phyloP scores from a whole-genome alignment of 2,329 filamentous ascomycete species.

The Chalaropsis thielavioides region DNA sequence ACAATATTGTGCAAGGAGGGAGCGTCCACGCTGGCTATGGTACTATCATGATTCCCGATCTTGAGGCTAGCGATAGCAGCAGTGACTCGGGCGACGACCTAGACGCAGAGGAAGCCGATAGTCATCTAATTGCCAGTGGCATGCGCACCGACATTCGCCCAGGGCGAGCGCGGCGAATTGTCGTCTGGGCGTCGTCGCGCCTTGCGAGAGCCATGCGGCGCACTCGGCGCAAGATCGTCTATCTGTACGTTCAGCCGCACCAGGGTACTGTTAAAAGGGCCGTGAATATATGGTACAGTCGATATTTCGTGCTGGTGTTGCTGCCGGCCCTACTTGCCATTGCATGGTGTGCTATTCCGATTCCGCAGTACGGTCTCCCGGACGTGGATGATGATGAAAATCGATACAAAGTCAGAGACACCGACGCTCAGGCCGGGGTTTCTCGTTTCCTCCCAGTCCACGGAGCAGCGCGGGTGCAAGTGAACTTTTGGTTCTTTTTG shows the following conservation, averaged over 20 bases:
- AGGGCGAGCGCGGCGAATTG: neutral
- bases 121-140: neutral
- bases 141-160: neutral
- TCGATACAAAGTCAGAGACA: conserved; percentile 17
- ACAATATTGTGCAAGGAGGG: conserved; percentile 24
- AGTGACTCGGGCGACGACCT: conserved; percentile 22
- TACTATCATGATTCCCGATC: conserved; percentile 33
- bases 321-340: conserved; percentile 46
- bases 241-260: conserved; percentile 48
- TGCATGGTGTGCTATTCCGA: conserved; percentile 50
- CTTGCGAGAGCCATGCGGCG: conserved; percentile 20
- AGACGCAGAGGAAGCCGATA: conserved; percentile 18
- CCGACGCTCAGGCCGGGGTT: conserved; percentile 22
- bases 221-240: conserved; percentile 27
- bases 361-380: conserved; percentile 46
- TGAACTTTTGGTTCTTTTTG: conserved; percentile 60
- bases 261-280: conserved; percentile 43
- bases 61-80: conserved; percentile 24
- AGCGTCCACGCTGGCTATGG: conserved; percentile 46
- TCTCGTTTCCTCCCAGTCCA: conserved; percentile 36
- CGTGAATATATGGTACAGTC: conserved; percentile 48
- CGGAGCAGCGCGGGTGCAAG: conserved; percentile 46
- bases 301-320: conserved; percentile 46
- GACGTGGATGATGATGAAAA: conserved; percentile 25
- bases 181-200: conserved; percentile 19